Percentiles rank a stretch among this genome's conserved stretches.
These are phyloP conservation scores for Fusarium solani-melongenae DNA, from an alignment of 2,329 filamentous ascomycete species.

Conservation along the genomic window DNA sequence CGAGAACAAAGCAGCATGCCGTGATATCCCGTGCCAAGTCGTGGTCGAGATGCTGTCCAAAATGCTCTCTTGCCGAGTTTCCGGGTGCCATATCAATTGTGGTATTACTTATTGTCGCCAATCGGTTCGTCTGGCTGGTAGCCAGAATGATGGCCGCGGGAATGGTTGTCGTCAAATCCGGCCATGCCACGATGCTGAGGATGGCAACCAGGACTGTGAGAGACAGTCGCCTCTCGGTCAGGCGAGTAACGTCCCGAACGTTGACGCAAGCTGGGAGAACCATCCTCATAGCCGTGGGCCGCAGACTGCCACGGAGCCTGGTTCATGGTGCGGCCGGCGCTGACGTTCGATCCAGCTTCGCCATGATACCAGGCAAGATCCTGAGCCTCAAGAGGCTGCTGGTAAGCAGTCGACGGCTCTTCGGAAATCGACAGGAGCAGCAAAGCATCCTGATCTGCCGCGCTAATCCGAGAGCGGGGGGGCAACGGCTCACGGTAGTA, in stretches of 20 bases:
- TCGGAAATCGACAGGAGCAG: background rate
- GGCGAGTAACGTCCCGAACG: background rate
- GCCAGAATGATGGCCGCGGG: background rate
- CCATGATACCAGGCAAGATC: constrained; percentile 20
- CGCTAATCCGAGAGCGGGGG: background rate
- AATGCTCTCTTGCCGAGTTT: background rate
- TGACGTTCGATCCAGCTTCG: constrained; percentile 18
- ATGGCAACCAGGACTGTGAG: background rate
- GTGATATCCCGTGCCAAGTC: background rate
- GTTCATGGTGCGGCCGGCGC: constrained; percentile 19
- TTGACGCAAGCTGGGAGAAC: background rate
- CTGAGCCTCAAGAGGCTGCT: constrained; percentile 10
- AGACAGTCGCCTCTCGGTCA: background rate
- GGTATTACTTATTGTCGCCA: background rate
- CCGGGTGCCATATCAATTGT: background rate
- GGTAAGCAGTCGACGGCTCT: background rate
- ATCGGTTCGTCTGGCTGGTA: constrained; percentile 1
- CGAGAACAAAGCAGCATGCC: background rate
- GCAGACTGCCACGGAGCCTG: constrained; percentile 19
- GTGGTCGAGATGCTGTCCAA: background rate
- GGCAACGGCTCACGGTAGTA: constrained; percentile 2
- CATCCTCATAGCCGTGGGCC: background rate
- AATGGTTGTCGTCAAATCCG: background rate
- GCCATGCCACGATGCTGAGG: background rate
- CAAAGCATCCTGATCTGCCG: background rate